Evolutionary conservation across 192 early-diverging fungal species (phyloP).

Genomic region (Fimicolochytrium jonesii): DNA sequence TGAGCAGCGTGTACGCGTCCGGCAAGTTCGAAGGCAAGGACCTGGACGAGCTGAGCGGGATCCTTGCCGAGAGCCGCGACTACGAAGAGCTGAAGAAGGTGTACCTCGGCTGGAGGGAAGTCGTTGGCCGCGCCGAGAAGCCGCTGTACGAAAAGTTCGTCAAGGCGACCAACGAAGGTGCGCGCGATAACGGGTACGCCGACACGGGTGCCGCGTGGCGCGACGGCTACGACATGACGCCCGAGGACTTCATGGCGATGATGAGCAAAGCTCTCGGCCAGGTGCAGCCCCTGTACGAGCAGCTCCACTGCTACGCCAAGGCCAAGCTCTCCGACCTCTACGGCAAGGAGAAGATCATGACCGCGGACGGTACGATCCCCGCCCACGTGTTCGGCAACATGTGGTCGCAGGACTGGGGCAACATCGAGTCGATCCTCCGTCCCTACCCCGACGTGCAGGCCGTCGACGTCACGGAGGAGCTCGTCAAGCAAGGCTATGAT

Average conservation of each 20-base stretch:
- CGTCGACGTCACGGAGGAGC: conserved; percentile 13
- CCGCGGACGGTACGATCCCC: conserved; percentile 17
- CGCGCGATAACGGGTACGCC: conserved; percentile 16
- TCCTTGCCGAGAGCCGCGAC: conserved; percentile 22
- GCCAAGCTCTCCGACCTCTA: conserved; percentile 20
- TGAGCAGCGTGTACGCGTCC: conserved; percentile 21
- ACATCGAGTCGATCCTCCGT: conserved; percentile 18
- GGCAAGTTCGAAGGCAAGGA: conserved; percentile 7
- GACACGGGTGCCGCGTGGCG: conserved; percentile 24
- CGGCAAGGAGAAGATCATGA: conserved; percentile 10
- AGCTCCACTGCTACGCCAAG: conserved; percentile 31
- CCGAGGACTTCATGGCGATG: conserved; percentile 19
- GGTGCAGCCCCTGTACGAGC: conserved; percentile 27
- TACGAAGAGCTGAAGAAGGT: conserved; percentile 19
- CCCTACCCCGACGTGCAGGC: conserved; percentile 24
- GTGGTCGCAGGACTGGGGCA: conserved; percentile 34
- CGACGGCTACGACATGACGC: conserved; percentile 29
- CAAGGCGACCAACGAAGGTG: conserved; percentile 24
- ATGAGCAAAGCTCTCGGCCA: conserved; percentile 16
- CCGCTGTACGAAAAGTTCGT: conserved; percentile 17
- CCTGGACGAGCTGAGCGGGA: conserved; percentile 29
- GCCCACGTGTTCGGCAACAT: conserved; percentile 36
- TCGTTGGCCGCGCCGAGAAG: conserved; percentile 9
- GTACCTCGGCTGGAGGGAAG: conserved; percentile 30
- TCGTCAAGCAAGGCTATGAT: conserved; percentile 12